Conservation (phyloP, 176 grass and related monocot genomes). For the Alloteropsis semialata region DNA sequence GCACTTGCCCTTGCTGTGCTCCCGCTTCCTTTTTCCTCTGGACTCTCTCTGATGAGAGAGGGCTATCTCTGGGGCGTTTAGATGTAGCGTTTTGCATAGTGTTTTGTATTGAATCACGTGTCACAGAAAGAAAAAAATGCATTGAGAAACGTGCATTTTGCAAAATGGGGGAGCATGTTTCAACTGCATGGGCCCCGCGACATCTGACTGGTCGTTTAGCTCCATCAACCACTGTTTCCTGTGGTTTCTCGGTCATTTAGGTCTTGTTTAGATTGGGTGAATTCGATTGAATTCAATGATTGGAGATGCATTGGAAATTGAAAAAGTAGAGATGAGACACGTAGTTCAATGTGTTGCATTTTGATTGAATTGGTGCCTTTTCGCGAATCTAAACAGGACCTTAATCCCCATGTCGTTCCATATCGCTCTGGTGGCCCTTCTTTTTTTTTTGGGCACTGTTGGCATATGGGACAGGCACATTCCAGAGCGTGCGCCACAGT, state of each 20-base stretch:
- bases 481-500: neutral
- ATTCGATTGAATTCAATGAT: too few relatives aligned
- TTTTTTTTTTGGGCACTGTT: neutral
- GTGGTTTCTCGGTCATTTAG: neutral
- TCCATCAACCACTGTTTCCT: neutral
- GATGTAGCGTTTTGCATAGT: too few relatives aligned
- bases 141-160: too few relatives aligned
- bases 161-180: neutral
- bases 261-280: too few relatives aligned
- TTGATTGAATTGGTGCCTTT: too few relatives aligned
- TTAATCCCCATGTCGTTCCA: neutral
- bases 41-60: neutral
- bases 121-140: too few relatives aligned
- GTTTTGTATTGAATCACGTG: too few relatives aligned
- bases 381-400: neutral
- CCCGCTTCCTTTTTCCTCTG: neutral
- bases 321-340: too few relatives aligned
- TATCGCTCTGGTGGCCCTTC: neutral
- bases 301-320: too few relatives aligned
- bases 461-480: neutral
- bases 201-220: neutral
- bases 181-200: neutral
- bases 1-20: neutral
- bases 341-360: too few relatives aligned
- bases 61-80: too few relatives aligned